Evolutionary conservation across 1,139 yeast genomes (phyloP).

Genomic region (Candida tropicalis): DNA sequence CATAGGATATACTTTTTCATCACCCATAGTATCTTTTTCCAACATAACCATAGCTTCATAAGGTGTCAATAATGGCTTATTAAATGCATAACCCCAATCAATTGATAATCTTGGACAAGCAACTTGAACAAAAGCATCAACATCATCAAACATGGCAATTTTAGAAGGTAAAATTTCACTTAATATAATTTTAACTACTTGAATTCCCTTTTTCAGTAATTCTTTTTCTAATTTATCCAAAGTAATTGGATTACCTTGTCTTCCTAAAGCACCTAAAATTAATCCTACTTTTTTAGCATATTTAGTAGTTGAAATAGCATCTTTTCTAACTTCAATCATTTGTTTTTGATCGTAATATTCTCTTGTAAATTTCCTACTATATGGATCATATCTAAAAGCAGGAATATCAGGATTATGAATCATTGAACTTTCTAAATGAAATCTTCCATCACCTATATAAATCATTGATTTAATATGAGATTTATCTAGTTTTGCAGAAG

Average conservation of each 20-base stretch:
- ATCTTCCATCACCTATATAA: constrained; percentile 94
- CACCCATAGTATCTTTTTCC: constrained; percentile 71
- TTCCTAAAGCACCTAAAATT: constrained; percentile 91
- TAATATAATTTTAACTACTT: constrained; percentile 78
- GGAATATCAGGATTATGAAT: constrained; percentile 93
- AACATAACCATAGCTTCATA: constrained; percentile 94
- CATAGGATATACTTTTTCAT: constrained; percentile 80
- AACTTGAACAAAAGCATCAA: constrained; percentile 95
- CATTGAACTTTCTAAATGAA: constrained; percentile 95
- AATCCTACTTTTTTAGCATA: constrained; percentile 74
- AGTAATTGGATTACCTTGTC: constrained; percentile 90
- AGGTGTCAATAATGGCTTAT: constrained; percentile 89
- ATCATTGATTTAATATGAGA: constrained; percentile 75
- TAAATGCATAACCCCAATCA: constrained; percentile 99
- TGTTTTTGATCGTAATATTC: constrained; percentile 89
- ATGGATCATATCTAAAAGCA: constrained; percentile 94
- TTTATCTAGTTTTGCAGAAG: constrained; percentile 76
- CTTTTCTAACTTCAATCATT: constrained; percentile 70
- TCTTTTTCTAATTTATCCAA: constrained; percentile 62
- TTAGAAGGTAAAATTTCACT: constrained; percentile 95
- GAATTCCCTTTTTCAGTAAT: constrained; percentile 56
- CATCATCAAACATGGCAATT: constrained; percentile 89
- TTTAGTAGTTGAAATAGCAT: constrained; percentile 66
- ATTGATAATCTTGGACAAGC: constrained; percentile 97
- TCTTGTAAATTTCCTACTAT: constrained; percentile 83